Percentiles rank a stretch among this genome's conserved stretches.
These are phyloP conservation scores for Stephanodiscus triporus DNA, from an alignment of 108 stramenopile species.

Conservation along the genomic window DNA sequence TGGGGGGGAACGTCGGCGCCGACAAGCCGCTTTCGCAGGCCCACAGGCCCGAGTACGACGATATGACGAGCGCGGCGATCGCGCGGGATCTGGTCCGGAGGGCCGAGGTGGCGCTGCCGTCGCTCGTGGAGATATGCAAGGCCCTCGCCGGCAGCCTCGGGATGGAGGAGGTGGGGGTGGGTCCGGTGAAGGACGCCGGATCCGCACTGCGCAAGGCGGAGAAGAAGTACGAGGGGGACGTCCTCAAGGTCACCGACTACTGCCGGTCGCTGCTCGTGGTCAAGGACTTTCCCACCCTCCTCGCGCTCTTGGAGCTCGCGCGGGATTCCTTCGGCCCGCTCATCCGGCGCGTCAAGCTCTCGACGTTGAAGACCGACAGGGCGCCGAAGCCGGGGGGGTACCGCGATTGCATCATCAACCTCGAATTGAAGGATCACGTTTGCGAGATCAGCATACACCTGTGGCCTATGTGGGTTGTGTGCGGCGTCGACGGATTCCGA, in stretches of 20 bases:
- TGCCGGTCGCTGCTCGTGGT: slow-evolving; percentile 84
- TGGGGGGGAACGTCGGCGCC: slow-evolving; percentile 58
- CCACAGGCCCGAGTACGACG: slow-evolving; percentile 57
- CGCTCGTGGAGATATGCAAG: slow-evolving; percentile 86
- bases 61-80: slow-evolving; percentile 65
- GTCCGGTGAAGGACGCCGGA: slow-evolving; percentile 76
- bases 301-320: slow-evolving; percentile 84
- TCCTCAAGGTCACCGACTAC: slow-evolving; percentile 84
- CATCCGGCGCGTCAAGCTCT: slow-evolving; percentile 86
- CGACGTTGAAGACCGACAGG: slow-evolving; percentile 69
- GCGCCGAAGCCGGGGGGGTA: slow-evolving; percentile 78
- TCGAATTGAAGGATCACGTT: slow-evolving; percentile 85
- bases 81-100: slow-evolving; percentile 61
- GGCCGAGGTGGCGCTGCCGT: slow-evolving; percentile 72
- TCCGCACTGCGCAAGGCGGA: slow-evolving; percentile 86
- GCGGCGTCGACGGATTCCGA: slow-evolving; percentile 89
- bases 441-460: slow-evolving; percentile 90
- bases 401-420: slow-evolving; percentile 85
- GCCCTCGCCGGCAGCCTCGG: slow-evolving; percentile 81
- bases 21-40: slow-evolving; percentile 70
- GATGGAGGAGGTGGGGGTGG: slow-evolving; percentile 85
- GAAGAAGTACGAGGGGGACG: slow-evolving; percentile 83
- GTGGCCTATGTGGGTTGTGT: slow-evolving; percentile 88
- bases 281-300: slow-evolving; percentile 79
- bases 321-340: slow-evolving; percentile 85